Conservation (phyloP, 176 grass and related monocot genomes). For the Melocanna baccifera region DNA sequence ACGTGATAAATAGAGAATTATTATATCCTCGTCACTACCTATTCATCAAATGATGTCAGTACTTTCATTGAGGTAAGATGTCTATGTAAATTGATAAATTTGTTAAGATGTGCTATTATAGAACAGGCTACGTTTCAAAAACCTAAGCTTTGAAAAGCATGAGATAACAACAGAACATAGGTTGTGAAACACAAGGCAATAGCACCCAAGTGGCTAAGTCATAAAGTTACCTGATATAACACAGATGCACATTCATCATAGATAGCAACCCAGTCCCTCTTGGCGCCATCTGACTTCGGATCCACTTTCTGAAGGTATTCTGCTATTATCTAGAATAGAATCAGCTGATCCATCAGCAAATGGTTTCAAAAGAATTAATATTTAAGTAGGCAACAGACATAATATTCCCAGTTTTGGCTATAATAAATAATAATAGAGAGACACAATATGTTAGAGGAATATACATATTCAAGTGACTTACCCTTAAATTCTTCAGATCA, state of each 20-base stretch:
- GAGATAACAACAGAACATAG: background rate
- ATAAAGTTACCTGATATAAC: slow-evolving; percentile 74
- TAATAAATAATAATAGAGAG: background rate
- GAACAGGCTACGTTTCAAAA: background rate
- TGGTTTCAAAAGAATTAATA: slow-evolving; percentile 25
- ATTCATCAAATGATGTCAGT: background rate
- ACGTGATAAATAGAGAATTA: too few relatives aligned
- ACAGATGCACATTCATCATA: slow-evolving; percentile 95
- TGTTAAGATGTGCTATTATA: background rate
- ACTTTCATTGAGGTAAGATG: background rate
- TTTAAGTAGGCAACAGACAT: background rate
- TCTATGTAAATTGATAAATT: background rate
- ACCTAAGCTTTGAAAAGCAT: slow-evolving; percentile 3
- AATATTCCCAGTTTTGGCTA: background rate
- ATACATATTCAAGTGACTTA: slow-evolving; percentile 24
- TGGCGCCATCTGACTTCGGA: slow-evolving; percentile 97
- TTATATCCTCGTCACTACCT: too few relatives aligned
- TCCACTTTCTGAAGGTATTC: slow-evolving; percentile 99
- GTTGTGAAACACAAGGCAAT: slow-evolving; percentile 5
- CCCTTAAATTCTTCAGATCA: slow-evolving; percentile 98
- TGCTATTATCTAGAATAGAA: slow-evolving; percentile 76
- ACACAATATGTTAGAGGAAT: slow-evolving; percentile 6
- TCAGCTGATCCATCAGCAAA: slow-evolving; percentile 24
- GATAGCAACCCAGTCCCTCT: slow-evolving; percentile 99
- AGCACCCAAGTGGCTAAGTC: background rate